phyloP scores from a whole-genome alignment of 2,329 filamentous ascomycete genomes.

The Pseudogymnoascus sp. region DNA sequence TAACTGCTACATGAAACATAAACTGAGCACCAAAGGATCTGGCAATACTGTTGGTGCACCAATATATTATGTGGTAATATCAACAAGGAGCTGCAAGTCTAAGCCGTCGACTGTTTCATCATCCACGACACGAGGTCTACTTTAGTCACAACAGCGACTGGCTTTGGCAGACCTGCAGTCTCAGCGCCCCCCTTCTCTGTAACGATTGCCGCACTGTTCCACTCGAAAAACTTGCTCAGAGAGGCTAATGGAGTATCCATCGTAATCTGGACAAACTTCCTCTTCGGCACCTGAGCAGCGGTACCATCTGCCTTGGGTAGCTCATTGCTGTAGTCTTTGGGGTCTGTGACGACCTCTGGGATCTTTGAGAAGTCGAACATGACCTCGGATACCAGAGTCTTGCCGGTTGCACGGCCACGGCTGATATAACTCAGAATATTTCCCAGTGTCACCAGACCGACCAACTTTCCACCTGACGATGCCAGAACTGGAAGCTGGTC shows the following conservation, averaged over 20 bases:
- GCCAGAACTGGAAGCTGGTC: constrained; percentile 91
- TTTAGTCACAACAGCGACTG: constrained; percentile 88
- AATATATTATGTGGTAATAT: neutral
- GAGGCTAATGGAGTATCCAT: constrained; percentile 75
- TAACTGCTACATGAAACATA: neutral
- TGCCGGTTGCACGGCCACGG: constrained; percentile 65
- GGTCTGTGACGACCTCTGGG: constrained; percentile 84
- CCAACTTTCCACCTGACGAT: constrained; percentile 60
- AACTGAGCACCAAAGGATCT: neutral
- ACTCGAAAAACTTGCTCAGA: constrained; percentile 90
- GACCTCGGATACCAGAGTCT: constrained; percentile 70
- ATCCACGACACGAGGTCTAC: constrained; percentile 91
- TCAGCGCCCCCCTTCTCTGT: constrained; percentile 59
- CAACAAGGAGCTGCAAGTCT: neutral
- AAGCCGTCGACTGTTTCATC: constrained; percentile 52
- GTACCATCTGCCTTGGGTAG: constrained; percentile 25
- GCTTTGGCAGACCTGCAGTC: constrained; percentile 52
- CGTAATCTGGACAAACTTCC: constrained; percentile 89
- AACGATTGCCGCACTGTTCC: constrained; percentile 93
- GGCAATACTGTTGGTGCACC: neutral
- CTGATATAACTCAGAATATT: constrained; percentile 90
- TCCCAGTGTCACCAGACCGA: constrained; percentile 87
- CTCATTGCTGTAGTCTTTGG: constrained; percentile 48
- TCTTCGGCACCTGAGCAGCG: constrained; percentile 33
- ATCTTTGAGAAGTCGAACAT: constrained; percentile 95